Base-by-base conservation (phyloP, 2,329 filamentous ascomycete species). In the Botrytis byssoidea region DNA sequence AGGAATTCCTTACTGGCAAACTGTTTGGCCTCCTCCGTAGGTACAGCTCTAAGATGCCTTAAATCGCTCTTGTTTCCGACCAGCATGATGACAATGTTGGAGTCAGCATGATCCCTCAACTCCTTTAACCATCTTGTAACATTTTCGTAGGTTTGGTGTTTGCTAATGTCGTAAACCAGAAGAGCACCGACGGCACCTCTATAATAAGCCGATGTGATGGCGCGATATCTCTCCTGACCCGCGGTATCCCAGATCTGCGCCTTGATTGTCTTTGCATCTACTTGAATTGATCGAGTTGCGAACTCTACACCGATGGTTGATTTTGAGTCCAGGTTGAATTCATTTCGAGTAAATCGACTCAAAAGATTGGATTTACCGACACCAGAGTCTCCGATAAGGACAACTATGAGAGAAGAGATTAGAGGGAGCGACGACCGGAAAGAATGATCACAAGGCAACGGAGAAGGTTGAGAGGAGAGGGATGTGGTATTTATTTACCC, bases 41-140 rank as follows among this genome's bases (percentile, higher is more conserved):
- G 94, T 78, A 99, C 96, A 78, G 96, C 96, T 83, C 96, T 90
- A 82, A 99, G 88, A 86, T 99, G 96, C 85, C 95, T 93, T 92
- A 98, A 92, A 97, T 99, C 96, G 85, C 95, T 98, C 92, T 99
- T 99, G 91, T 99, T 99, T 84, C 96, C 96, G 73, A 98, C 96
- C 81, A 99, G 88, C 96, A 99, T 99, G 83, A 99, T 99, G 81
- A 99, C 95, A 81, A 98, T 98, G 86, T 98, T 98, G 81, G 94
- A 95, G 83, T 99, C 96, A 80, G 96, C 96, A 85, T 99, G 95
- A 83, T 98, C 96, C 81, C 96, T 91, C 82, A 99, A 88, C 88
- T 99, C 96, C 87, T 98, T 99, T 87, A 99, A 86, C 96, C 96
- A 99, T 85, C 97, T 90, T 78, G 94, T 98, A 81, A 99, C 96